Evolutionary conservation across 441 rosid species (phyloP), one percentile per base, ranked within the genome.

Genomic region (Sinapis alba): DNA sequence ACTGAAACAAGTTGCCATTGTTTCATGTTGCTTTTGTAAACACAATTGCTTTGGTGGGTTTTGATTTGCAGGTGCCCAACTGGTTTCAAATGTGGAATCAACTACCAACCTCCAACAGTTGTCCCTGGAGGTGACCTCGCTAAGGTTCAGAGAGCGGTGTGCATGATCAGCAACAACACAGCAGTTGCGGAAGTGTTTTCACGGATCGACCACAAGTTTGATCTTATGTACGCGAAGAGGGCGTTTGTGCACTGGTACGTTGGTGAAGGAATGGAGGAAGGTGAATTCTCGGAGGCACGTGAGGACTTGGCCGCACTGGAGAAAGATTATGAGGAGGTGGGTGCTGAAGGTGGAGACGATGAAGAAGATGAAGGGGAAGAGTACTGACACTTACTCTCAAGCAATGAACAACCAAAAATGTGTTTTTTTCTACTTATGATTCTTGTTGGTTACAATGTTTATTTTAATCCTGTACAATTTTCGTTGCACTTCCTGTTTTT

Each of bases 211-310:
- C 89, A 87, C 85, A 93, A 93, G 78, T 93, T 93, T 5, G 98
- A 93, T 83, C 96, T 92, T 72, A 90, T 93, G 98, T 93, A 90
- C 34, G 71, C 98, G 1, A 93, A 93, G 90, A 89, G 98, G 73
- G 97, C 98, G 7, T 90, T 90, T 15, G 98, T 93, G 64, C 97
- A 93, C 84, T 93, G 98, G 98, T 93, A 93, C 38, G 97, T 90
- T 0, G 98, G 98, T 65, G 98, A 89, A 75, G 98, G 98, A 67
- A 90, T 93, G 98, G 97, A 93, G 83, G 98, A 93, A 80, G 98
- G 98, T 27, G 98, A 93, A 34, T 93, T 93, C 86, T 93, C 98
- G 0, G 98, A 93, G 82, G 98, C 98, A 0, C 91, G 97, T 47
- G 97, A 93, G 67, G 98, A 90, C 83, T 86, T 93, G 68, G 98